Conservation (phyloP, 2,329 filamentous ascomycete species). For the Ophiocordyceps unilateralis region DNA sequence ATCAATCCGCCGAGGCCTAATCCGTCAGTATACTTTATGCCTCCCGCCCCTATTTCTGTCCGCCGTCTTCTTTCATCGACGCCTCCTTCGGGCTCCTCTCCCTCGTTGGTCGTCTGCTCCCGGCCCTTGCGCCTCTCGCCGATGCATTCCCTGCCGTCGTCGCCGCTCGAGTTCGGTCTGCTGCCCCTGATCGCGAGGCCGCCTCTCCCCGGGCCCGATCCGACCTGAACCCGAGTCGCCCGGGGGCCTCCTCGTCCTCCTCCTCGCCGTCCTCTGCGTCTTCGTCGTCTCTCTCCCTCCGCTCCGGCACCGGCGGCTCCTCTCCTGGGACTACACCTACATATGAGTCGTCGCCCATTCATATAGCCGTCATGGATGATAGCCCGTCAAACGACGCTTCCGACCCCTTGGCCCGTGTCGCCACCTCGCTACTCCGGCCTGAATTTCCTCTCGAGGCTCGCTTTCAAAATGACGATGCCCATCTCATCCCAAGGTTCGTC, state of each 20-base stretch:
- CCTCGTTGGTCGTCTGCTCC: too few relatives aligned
- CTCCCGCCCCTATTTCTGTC: background rate
- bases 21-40: background rate
- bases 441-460: slow-evolving; percentile 6
- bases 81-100: background rate
- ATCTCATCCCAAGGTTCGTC: slow-evolving; percentile 27
- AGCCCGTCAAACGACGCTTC: slow-evolving; percentile 19
- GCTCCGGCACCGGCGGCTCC: background rate
- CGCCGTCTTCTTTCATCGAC: background rate
- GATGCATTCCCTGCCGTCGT: background rate
- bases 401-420: slow-evolving; percentile 13
- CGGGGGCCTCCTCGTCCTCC: background rate
- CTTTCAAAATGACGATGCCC: slow-evolving; percentile 20
- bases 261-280: background rate
- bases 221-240: background rate
- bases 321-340: too few relatives aligned
- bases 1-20: background rate
- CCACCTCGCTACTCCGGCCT: slow-evolving; percentile 9
- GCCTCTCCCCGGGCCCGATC: background rate
- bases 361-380: slow-evolving; percentile 24
- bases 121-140: background rate
- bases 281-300: background rate
- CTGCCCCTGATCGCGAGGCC: background rate
- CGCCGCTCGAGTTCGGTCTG: background rate
- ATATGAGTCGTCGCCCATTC: too few relatives aligned